phyloP scores from a whole-genome alignment of 352 stramenopile species.

The Bremia lactucae region DNA sequence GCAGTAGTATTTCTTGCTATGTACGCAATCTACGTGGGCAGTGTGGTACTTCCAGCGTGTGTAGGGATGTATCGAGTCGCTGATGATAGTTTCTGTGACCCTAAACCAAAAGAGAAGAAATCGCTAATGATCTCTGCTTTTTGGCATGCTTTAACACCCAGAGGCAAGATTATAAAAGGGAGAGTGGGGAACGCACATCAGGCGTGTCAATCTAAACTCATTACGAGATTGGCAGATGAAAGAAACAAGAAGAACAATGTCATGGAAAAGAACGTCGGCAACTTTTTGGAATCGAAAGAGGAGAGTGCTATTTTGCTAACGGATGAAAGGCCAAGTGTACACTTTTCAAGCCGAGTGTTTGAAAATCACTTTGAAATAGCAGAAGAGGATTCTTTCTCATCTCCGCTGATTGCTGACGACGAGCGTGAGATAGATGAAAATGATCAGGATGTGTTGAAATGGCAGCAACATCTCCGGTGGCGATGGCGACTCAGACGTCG shows the following conservation, averaged over 20 bases:
- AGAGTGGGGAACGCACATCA: constrained; percentile 5
- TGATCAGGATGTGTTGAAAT: constrained; percentile 42
- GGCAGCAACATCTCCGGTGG: constrained; percentile 63
- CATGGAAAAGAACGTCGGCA: neutral
- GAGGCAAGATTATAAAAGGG: constrained; percentile 5
- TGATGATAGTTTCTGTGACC: constrained; percentile 5
- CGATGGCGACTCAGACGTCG: constrained; percentile 49
- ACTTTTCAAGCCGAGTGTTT: constrained; percentile 39
- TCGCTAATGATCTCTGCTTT: constrained; percentile 56
- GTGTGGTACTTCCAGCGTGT: constrained; percentile 47
- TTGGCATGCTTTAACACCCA: constrained; percentile 56
- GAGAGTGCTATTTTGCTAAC: constrained; percentile 20
- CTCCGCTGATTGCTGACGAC: constrained; percentile 44
- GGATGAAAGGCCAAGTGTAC: constrained; percentile 3
- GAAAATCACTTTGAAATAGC: constrained; percentile 54
- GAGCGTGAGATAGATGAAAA: constrained; percentile 21
- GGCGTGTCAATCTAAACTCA: constrained; percentile 30
- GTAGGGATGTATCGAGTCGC: constrained; percentile 20
- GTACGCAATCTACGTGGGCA: constrained; percentile 52
- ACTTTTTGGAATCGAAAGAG: constrained; percentile 1
- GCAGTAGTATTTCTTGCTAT: constrained; percentile 37
- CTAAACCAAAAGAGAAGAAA: constrained; percentile 8
- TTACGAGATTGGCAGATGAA: constrained; percentile 24
- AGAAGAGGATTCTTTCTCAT: constrained; percentile 41
- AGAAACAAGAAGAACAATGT: constrained; percentile 6